Base-by-base conservation (phyloP, 2,329 filamentous ascomycete genomes). In the Anthostomella pinea region DNA sequence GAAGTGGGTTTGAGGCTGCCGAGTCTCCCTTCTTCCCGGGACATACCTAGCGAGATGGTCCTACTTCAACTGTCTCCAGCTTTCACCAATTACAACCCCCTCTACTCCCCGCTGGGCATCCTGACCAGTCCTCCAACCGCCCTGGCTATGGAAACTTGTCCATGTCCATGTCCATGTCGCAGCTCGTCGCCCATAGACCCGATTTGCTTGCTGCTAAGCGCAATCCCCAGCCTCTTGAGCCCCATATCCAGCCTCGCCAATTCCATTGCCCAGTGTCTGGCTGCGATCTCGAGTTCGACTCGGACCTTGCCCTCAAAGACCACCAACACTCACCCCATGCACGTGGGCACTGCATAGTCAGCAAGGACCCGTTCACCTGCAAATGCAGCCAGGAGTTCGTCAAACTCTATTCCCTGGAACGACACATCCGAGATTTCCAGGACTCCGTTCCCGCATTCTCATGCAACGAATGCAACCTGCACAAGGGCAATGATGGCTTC, bases 401-500 rank as follows among this genome's bases (percentile, higher is more conserved):
- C 8, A 35, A 10, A 15, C 15, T 36, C 2, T 32, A 6, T 8
- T 31, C 23, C n/a, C 17, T 46, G 9, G n/a, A 35, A 22, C 38
- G 44, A 1, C 44, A 46, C 24, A 33, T 44, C 16, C 4, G 8
- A 28, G 11, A 2, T 15, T 16, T 27, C 10, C 2, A 34, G 13
- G 10, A 32, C 19, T n/a, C 13, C 10, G 2, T 18, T 10, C 27
- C 40, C 3, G 11, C 23, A 15, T 35, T 25, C 16, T 23, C 38
- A n/a, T 47, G 44, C 22, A 8, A 33, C 9, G 18, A 35, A 18
- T 46, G 41, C 22, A n/a, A 23, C 9, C 5, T 11, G 7, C 32
- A 41, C n/a, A 32, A 32, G n/a, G 43, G 41, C 16, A 33, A 22
- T 7, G 18, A 36, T 10, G 41, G 25, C 17, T 46, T 43, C 28